Base-by-base conservation (phyloP, 2,329 filamentous ascomycete genomes). In the Diatrype stigma region DNA sequence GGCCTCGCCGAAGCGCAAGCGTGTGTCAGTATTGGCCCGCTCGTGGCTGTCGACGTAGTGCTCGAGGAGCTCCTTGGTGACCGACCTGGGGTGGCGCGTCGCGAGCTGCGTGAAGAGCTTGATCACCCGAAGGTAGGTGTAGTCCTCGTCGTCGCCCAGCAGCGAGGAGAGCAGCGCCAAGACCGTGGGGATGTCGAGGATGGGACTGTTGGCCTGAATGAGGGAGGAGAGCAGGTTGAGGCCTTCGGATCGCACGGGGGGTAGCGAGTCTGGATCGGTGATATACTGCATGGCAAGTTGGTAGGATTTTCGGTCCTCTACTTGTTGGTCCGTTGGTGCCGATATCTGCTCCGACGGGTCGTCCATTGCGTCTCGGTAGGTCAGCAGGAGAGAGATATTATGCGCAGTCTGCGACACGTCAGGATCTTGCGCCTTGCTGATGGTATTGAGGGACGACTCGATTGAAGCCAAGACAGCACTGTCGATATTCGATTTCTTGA, bases 1-100 rank as follows among this genome's bases (percentile, higher is more conserved):
- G 0, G 84, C 82, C 64, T 91, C 87, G 46, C 86, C 87, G 55
- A 89, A 80, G 8, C 86, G 76, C 0, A 90, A 73, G 2, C 87
- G 79, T 2, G 79, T 75, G 63, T 90, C 86, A 0, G 87, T 78
- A 0, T 72, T 64, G 6, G 71, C 67, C n/a, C 71, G 72, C 63
- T 89, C 85, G 45, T 74, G 71, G 1, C 79, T 63, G 60, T 91
- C 87, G 17, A 87, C 67, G 56, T 90, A 90, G 40, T 82, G 78
- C 22, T 89, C 85, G 0, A 86, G 69, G 0, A 90, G 69, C 58
- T 89, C 85, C 21, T 73, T 75, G 3, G 80, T 71, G 0, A 84
- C 83, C 0, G 85, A 79, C 40, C 76, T 79, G 0, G 86, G 84
- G 47, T 89, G 85, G 50, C 73, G 76, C 54, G 76, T 70, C 0